Evolutionary conservation across 192 early-diverging fungal species (phyloP).

Genomic region (Oehlia diaphana): DNA sequence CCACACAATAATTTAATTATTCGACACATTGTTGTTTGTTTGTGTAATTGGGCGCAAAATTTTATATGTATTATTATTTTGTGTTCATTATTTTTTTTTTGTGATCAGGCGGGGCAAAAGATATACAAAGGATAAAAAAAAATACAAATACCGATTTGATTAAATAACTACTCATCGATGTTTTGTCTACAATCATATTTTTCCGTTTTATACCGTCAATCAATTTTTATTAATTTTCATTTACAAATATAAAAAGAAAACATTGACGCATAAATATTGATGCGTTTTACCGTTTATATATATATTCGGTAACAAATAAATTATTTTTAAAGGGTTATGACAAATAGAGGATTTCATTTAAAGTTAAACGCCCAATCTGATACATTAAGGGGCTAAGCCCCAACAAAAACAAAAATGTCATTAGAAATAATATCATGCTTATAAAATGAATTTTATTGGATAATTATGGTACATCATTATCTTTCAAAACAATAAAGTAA

Average conservation of each 20-base stretch:
- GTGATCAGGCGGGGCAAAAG: neutral
- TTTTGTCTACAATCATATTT: neutral
- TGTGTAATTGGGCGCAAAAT: neutral
- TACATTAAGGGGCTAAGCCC: neutral
- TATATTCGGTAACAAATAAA: neutral
- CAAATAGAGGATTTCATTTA: neutral
- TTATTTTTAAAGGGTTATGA: neutral
- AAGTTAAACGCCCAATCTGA: neutral
- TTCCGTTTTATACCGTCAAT: neutral
- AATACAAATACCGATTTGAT: neutral
- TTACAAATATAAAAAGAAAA: neutral
- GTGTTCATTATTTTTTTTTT: too few species aligned
- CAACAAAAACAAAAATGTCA: neutral
- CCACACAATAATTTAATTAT: neutral
- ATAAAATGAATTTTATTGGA: too few species aligned
- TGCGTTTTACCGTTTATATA: neutral
- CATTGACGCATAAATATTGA: too few species aligned
- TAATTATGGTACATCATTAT: too few species aligned
- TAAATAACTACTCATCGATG: neutral
- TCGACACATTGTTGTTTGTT: slow-evolving; percentile 9
- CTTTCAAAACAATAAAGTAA: too few species aligned
- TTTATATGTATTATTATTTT: too few species aligned
- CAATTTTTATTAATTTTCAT: neutral
- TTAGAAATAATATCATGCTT: too few species aligned
- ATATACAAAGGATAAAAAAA: neutral